These are phyloP conservation scores for Cyberlindnera suaveolens DNA, from an alignment of 805 yeast species.

Conservation along the genomic window DNA sequence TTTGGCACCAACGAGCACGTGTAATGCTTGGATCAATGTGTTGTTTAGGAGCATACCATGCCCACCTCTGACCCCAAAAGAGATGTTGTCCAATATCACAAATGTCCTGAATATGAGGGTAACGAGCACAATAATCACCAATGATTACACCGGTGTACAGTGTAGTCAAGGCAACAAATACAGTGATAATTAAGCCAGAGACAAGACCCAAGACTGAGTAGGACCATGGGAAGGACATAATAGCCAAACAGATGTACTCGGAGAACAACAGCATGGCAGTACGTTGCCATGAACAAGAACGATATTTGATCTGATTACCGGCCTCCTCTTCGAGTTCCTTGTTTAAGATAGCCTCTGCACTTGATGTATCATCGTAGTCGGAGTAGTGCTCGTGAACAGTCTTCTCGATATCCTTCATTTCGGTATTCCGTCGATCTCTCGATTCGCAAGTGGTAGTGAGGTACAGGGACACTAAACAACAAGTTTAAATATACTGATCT, in stretches of 20 bases:
- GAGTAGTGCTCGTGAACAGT: no score
- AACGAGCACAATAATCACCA: conserved; percentile 46
- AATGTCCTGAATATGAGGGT: conserved; percentile 45
- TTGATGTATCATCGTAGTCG: conserved; percentile 8
- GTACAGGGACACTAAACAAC: no score
- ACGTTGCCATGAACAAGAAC: conserved; percentile 50
- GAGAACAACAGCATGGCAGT: conserved; percentile 55
- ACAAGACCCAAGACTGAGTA: conserved; percentile 53
- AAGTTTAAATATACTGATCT: no score
- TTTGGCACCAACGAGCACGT: conserved; percentile 54
- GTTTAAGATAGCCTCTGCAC: conserved; percentile 13
- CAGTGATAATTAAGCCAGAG: conserved; percentile 51
- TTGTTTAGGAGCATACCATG: conserved; percentile 53
- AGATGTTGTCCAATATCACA: conserved; percentile 56
- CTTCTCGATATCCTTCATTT: no score
- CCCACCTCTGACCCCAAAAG: conserved; percentile 43
- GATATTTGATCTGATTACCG: conserved; percentile 35
- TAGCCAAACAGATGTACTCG: conserved; percentile 56
- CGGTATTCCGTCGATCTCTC: no score
- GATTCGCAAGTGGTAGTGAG: no score
- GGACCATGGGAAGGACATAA: conserved; percentile 63
- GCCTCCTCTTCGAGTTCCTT: conserved; percentile 20
- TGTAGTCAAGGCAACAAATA: conserved; percentile 43
- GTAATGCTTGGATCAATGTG: conserved; percentile 52
- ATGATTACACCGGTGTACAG: conserved; percentile 51